Evolutionary conservation across 148 eudicot species (phyloP), one percentile per base, ranked within the genome.

Genomic region (Pharnaceum exiguum): DNA sequence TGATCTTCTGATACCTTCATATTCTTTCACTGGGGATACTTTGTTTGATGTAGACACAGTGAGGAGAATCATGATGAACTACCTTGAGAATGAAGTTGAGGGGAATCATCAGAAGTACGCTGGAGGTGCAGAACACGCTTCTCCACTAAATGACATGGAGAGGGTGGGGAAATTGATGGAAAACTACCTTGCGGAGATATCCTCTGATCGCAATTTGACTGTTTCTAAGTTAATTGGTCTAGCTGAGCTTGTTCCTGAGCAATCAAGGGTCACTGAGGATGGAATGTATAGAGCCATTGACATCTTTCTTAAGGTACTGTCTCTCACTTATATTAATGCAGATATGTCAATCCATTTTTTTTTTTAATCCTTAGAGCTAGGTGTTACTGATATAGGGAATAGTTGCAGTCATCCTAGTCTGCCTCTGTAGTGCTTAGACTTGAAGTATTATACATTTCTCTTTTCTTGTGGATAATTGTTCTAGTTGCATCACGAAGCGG

Each of bases 211-310:
- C 1, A 81, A 81, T 38, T 66, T 93, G 32, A 68, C 85, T 0
- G 95, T 89, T 24, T 57, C 75, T 0, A 83, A 78, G 66, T 93
- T 85, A 61, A 66, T 77, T 22, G 65, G 75, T 66, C 68, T 93
- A 37, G 96, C 86, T 31, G 95, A 93, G 73, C 46, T 78, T 22
- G 71, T 93, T 30, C 99, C 99, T 30, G 89, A 81, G 59, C 83
- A 79, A 54, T 71, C 90, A 10, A 72, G 90, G 75, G 70, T 63
- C 5, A 78, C 84, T 10, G 96, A 88, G 62, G 99, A 93, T 74
- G 96, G 91, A 48, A 79, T 85, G 78, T 93, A 93, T 54, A 78
- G 86, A 75, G 86, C 96, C 53, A 76, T 86, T 11, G 99, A 93
- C 47, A 79, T 93, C 50, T 93, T 77, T 75, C 73, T 93, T 65